Evolutionary conservation across 2,329 filamentous ascomycete genomes (phyloP), one percentile per base, ranked within the genome.

Genomic region (Pseudopyricularia javanii): DNA sequence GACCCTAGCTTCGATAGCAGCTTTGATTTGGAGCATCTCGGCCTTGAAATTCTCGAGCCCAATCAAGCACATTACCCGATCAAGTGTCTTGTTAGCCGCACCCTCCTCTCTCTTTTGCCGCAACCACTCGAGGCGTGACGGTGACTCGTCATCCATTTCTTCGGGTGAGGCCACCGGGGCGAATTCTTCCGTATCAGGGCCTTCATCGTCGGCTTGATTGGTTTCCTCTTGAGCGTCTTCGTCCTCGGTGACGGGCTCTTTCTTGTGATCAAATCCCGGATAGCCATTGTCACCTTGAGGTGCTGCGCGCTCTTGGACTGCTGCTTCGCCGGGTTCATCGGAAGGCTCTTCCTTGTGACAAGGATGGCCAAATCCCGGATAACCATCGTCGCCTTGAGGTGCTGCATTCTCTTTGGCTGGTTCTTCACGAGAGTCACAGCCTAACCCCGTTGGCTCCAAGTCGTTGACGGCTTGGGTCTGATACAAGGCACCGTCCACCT

Each of bases 41-140:
- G 70, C 59, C 57, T 91, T 91, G 43, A 90, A 82, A 0, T 74
- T 67, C 58, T 89, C 85, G 0, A 91, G 69, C 0, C 86, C 86
- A 45, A 85, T 80, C 79, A 90, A 82, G 0, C 63, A 64, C 80
- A 90, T 88, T 8, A 90, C 60, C 0, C 69, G 60, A 55, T 90
- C 84, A 0, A 90, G 59, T 0, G 75, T 69, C 0, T 64, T 59
- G 56, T 79, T 86, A 1, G 59, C 58, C 0, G 74, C 73, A 1
- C 70, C 70, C 32, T 82, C 74, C 1, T 64, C 60, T 1, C 66
- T 50, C 60, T 88, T 88, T 9, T 45, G 40, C 11, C 40, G 40
- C 11, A 45, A 20, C 40, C 40, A 45, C 20, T 45, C 40, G 40
- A 45, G 40, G 17, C 40, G 40, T 3, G 40, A 45, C 17, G 40